Evolutionary conservation across 306 rosid genomes (phyloP).

Genomic region (Pyrus communis): DNA sequence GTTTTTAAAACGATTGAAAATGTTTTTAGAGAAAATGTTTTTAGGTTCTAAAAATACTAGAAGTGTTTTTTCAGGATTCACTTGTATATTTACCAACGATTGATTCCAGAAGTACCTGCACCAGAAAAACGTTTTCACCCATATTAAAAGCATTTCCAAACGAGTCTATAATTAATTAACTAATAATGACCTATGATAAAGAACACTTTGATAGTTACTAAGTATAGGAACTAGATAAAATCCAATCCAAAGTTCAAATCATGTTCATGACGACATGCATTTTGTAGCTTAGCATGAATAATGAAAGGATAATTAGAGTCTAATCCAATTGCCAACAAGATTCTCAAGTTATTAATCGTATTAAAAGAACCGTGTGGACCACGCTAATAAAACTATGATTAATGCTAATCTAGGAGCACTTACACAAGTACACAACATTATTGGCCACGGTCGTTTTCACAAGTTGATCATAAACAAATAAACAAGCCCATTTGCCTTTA

Average conservation of each 20-base stretch:
- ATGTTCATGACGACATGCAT: neutral
- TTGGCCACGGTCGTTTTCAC: constrained; percentile 18
- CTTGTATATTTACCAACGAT: no score
- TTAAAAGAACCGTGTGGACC: neutral
- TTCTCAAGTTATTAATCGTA: neutral
- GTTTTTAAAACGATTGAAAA: no score
- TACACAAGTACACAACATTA: neutral
- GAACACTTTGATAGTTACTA: neutral
- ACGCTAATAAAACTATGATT: constrained; percentile 6
- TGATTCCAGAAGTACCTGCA: no score
- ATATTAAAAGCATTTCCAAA: no score
- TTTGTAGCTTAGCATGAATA: neutral
- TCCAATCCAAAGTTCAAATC: neutral
- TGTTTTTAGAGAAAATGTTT: no score
- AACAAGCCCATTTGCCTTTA: neutral
- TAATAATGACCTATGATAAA: no score
- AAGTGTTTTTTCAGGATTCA: rapidly evolving
- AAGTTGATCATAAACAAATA: neutral
- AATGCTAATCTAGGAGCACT: constrained; percentile 6
- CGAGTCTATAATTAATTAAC: no score
- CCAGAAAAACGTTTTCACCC: no score
- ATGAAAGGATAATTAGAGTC: neutral
- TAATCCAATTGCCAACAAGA: neutral
- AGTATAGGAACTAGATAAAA: neutral
- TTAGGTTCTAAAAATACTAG: no score